Conservation (phyloP, 2,329 filamentous ascomycete genomes). For the Pyrenophora teres region DNA sequence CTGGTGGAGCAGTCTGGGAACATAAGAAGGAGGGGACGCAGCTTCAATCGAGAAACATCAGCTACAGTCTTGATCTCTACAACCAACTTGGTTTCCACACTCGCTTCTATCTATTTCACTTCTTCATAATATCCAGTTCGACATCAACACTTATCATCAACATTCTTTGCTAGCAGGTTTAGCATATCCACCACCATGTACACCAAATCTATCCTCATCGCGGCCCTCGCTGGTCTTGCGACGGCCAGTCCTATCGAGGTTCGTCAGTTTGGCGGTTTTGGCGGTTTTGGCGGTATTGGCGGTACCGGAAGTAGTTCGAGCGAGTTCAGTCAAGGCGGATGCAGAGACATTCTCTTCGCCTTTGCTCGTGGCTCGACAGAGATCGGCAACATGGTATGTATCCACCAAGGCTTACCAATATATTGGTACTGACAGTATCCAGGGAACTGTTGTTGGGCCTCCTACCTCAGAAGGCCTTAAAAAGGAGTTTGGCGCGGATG, state of each 20-base stretch:
- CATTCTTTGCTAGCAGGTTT: background rate
- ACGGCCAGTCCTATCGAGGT: conserved; percentile 29
- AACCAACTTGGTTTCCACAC: conserved; percentile 1
- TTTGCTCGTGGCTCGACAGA: conserved; percentile 57
- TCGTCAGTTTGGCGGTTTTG: conserved; percentile 24
- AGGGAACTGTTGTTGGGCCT: conserved; percentile 46
- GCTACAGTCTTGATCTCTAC: background rate
- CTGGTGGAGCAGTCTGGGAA: background rate
- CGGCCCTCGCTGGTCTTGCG: conserved; percentile 28
- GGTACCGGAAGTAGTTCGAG: conserved; percentile 37
- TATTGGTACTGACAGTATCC: conserved; percentile 15
- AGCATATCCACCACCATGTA: conserved; percentile 26
- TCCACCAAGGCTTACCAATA: conserved; percentile 17
- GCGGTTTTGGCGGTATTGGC: conserved; percentile 22
- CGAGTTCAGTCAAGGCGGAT: conserved; percentile 49
- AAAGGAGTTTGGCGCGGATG: conserved; percentile 27
- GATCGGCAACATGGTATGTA: conserved; percentile 53
- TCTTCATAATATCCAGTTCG: background rate
- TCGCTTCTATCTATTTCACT: conserved; percentile 3
- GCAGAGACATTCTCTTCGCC: conserved; percentile 53
- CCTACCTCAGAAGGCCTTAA: conserved; percentile 41
- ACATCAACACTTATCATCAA: background rate
- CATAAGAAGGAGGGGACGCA: conserved; percentile 9
- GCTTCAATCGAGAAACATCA: conserved; percentile 5
- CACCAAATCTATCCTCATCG: conserved; percentile 28